phyloP scores from a whole-genome alignment of 306 rosid species.

The Inga laurina region DNA sequence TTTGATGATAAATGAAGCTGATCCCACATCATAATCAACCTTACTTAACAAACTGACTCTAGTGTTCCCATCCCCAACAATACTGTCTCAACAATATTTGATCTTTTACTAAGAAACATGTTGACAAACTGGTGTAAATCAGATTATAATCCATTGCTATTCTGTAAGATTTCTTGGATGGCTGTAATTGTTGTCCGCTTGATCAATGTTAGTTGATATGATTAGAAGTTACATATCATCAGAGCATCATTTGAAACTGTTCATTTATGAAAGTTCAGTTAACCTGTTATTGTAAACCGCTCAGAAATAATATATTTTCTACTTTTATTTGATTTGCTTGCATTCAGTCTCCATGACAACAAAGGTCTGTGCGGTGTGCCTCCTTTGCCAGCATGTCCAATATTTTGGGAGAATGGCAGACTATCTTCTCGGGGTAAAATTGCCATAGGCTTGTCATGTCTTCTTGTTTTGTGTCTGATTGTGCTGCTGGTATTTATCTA shows the following conservation, averaged over 20 bases:
- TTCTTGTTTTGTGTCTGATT: slow-evolving; percentile 51
- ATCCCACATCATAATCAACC: background rate
- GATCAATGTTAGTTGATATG: slow-evolving; percentile 2
- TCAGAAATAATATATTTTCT: slow-evolving; percentile 20
- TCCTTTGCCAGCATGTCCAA: slow-evolving; percentile 70
- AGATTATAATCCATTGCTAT: slow-evolving; percentile 11
- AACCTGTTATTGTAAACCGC: slow-evolving; percentile 7
- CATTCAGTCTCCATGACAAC: slow-evolving; percentile 77
- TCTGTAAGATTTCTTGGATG: slow-evolving; percentile 20
- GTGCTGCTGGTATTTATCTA: slow-evolving; percentile 64
- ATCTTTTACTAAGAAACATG: slow-evolving; percentile 11
- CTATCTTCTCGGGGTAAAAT: slow-evolving; percentile 74
- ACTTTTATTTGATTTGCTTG: slow-evolving; percentile 28
- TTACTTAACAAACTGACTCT: background rate
- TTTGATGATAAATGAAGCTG: slow-evolving; percentile 13
- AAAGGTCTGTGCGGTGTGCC: slow-evolving; percentile 90
- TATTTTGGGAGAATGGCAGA: slow-evolving; percentile 87
- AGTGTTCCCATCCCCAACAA: background rate
- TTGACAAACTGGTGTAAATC: slow-evolving; percentile 10
- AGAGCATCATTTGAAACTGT: background rate
- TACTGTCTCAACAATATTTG: background rate
- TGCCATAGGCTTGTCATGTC: slow-evolving; percentile 68
- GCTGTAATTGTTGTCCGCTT: background rate
- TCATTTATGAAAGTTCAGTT: background rate
- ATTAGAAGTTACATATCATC: slow-evolving; percentile 22